Percentiles rank a stretch among this genome's conserved stretches.
Conservation (phyloP, 75 land plant species). For the Chamaecyparis obtusa region DNA sequence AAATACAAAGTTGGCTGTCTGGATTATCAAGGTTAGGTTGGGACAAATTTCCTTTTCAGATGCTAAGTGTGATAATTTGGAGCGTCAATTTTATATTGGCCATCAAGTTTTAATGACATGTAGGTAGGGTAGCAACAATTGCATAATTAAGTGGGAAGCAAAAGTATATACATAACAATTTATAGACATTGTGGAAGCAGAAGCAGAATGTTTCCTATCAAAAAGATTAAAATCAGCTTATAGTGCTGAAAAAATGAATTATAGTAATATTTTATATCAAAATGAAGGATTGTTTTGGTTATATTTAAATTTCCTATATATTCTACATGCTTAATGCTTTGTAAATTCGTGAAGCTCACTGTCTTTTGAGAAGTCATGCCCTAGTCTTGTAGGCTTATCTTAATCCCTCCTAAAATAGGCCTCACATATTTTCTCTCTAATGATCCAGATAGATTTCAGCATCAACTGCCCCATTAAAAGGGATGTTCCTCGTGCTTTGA, state of each 20-base stretch:
- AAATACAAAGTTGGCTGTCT: no score
- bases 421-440: no score
- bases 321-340: no score
- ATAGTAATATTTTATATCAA: background rate
- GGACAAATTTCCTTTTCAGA: background rate
- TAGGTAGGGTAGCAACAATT: no score
- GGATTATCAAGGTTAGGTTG: background rate
- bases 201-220: background rate
- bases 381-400: no score
- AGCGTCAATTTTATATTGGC: background rate
- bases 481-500: no score
- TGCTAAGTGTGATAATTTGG: background rate
- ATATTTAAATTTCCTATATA: no score
- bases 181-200: background rate
- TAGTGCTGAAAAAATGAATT: background rate
- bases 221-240: background rate
- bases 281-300: background rate
- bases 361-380: no score
- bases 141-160: background rate
- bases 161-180: background rate
- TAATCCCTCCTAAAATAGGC: no score
- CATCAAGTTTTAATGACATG: background rate
- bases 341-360: no score
- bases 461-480: no score
- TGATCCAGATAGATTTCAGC: no score